Base-by-base conservation (phyloP, 2,329 filamentous ascomycete species). In the Phyllosticta ampelicida region DNA sequence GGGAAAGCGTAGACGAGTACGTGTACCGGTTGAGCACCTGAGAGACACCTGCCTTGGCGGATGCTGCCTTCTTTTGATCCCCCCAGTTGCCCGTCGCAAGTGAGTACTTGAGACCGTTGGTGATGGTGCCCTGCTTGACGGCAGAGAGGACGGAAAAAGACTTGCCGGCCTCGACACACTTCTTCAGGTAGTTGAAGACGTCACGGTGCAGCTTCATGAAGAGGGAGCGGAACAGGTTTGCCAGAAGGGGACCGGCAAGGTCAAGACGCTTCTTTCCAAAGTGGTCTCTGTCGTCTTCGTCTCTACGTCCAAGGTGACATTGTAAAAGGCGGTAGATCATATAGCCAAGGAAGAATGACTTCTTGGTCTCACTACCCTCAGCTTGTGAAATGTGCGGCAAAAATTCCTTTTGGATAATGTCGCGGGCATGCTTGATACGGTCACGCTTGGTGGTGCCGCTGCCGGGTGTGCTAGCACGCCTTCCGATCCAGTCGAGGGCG, bases 261-360 rank as follows among this genome's bases (percentile, higher is more conserved):
- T 99, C 94, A 59, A 99, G 80, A 64, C 94, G 87, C 81, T 99
- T 99, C 81, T 97, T 97, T 67, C 94, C 94, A 68, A 99, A 96
- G 73, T 99, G 95, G 78, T 99, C 94, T 77, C 94, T 89, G 69
- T 99, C 94, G 68, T 99, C 94, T 23, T 90, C 90, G 70, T 97
- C 94, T 62, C 90, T 87, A 61, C 94, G 86, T 55, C 94, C 95
- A 53, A 99, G 81, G 57, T 91, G 89, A 70, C 91, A 96, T 73
- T 96, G 92, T 21, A 97, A 80, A 65, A 99, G 81, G 70, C 94
- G 88, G 74, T 99, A 92, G 52, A 97, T 89, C 92, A 99, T 99
- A 75, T 99, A 99, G 20, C 95, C 94, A 53, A 99, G 78, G 80
- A 97, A 99, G 75, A 96, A 99, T 2, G 95, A 94, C 71, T 99